Evolutionary conservation across 75 land plant genomes (phyloP).

Genomic region (Gnetum montanum): DNA sequence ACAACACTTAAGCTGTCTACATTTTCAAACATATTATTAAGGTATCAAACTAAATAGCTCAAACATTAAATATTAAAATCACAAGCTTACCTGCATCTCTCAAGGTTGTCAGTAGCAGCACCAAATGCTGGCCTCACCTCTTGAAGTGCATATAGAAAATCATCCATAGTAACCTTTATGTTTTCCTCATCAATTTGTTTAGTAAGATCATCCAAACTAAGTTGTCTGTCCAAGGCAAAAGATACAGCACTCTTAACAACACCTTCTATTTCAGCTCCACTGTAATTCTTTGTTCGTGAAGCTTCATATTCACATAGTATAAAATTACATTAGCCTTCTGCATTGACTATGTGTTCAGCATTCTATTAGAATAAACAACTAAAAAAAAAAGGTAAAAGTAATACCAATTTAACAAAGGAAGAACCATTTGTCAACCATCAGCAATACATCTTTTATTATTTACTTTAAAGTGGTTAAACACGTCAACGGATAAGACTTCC

Average conservation of each 20-base stretch:
- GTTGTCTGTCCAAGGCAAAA: slow-evolving; percentile 82
- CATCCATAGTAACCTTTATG: slow-evolving; percentile 90
- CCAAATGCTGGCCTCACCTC: slow-evolving; percentile 95
- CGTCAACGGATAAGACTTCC: too few relatives aligned
- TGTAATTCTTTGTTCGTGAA: slow-evolving; percentile 88
- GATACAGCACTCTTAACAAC: slow-evolving; percentile 96
- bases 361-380: too few relatives aligned
- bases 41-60: background rate
- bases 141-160: slow-evolving; percentile 75
- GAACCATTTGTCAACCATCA: too few relatives aligned
- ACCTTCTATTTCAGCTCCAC: slow-evolving; percentile 99
- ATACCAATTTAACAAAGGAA: too few relatives aligned
- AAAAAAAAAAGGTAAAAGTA: too few relatives aligned
- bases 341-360: too few relatives aligned
- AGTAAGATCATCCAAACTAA: slow-evolving; percentile 73
- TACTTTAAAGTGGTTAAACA: too few relatives aligned
- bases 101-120: slow-evolving; percentile 89
- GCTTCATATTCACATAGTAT: too few relatives aligned
- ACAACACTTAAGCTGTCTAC: background rate
- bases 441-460: too few relatives aligned
- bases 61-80: slow-evolving; percentile 1
- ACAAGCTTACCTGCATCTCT: slow-evolving; percentile 65
- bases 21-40: background rate
- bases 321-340: background rate
- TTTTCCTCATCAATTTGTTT: slow-evolving; percentile 89